A percentile compares a stretch with the other conserved stretches of the same genome.
Evolutionary conservation across 306 rosid genomes (phyloP).

Genomic region (Mimosa pudica): DNA sequence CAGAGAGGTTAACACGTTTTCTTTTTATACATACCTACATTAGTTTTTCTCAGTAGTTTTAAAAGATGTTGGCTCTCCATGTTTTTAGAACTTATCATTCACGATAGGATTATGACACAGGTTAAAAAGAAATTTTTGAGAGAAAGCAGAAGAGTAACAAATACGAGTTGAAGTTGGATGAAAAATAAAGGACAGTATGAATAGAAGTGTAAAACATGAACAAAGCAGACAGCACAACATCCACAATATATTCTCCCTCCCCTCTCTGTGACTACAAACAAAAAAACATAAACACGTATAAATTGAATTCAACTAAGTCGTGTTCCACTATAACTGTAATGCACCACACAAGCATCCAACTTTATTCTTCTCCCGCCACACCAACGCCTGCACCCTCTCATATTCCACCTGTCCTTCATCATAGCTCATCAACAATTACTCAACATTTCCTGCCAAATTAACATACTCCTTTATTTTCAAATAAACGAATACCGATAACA

Average conservation of each 20-base stretch:
- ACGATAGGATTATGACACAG: no score
- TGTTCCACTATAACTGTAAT: neutral
- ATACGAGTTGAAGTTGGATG: neutral
- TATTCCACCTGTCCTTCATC: constrained; percentile 2
- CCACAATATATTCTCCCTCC: neutral
- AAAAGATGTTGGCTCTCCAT: no score
- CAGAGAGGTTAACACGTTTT: no score
- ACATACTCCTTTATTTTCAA: neutral
- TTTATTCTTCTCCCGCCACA: neutral
- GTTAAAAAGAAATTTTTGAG: no score
- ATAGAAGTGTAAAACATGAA: neutral
- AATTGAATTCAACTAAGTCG: no score
- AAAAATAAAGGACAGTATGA: neutral
- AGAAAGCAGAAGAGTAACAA: no score
- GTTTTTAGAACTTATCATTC: no score
- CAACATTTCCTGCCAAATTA: neutral
- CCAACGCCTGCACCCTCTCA: neutral
- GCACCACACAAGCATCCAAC: neutral
- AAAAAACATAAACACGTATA: neutral
- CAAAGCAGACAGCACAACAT: neutral
- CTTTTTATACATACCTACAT: no score
- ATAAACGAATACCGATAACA: neutral
- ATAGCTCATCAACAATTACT: neutral
- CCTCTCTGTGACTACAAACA: neutral
- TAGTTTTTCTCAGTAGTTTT: no score